Base-by-base conservation (phyloP, 108 stramenopile species). In the Skeletonema menzelii region DNA sequence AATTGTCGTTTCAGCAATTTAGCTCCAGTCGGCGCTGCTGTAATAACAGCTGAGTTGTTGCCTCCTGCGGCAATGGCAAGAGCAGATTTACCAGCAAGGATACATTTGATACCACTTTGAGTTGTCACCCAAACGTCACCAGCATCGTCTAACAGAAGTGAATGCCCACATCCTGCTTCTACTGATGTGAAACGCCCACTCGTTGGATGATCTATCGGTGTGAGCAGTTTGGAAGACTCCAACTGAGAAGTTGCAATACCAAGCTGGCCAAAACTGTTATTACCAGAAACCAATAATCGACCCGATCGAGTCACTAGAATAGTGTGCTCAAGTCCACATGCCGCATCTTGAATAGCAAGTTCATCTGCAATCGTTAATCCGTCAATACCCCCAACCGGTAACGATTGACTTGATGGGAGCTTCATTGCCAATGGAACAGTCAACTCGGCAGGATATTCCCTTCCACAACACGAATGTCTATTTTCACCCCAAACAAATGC, bases 401-500 rank as follows among this genome's bases (percentile, higher is more conserved):
- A 53, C 17, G 19, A 22, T 22, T 53, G 20, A 53, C 8, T 22
- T 2, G 44, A 66, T 10, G 87, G 66, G 0, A 80, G 60, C 19
- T 72, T 70, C 26, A 91, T 73, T 14, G 87, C 85, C 35, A 91
- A 72, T 7, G 90, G 90, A 13, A 77, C 44, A 56, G 73, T 37
- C 5, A 91, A 47, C 32, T 35, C 47, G 44, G 72, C 59, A 4
- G 90, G 90, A 76, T 65, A 91, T 26, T 77, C 80, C 27, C 90
- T 69, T 49, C 86, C 87, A 69, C 90, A 91, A 47, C 84, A 85
- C 22, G 85, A 85, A 8, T 72, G 70, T 24, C 46, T 40, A 67
- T 92, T 92, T 28, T 71, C 63, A 13, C 91, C 91, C 91, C 88
- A 92, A 58, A 87, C 71, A 69, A 70, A 87, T 22, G 91, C 87